Evolutionary conservation across 2,329 filamentous ascomycete species (phyloP).

Genomic region (Chrysosporium keratinophilum): DNA sequence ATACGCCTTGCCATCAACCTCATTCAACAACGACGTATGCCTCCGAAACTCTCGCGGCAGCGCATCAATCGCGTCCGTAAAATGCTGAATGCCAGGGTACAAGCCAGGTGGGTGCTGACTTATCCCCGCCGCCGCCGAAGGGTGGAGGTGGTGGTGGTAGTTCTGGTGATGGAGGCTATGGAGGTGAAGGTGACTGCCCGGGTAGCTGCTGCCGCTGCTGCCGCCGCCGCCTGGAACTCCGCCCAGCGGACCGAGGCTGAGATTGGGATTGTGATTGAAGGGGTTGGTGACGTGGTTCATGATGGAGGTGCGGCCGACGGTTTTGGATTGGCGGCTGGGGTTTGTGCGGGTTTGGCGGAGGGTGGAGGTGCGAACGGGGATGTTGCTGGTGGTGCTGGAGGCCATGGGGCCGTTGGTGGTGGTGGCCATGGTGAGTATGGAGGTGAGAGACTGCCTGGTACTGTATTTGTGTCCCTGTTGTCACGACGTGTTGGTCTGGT

Average conservation of each 20-base stretch:
- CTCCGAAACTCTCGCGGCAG: constrained; percentile 90
- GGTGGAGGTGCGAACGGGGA: constrained; percentile 28
- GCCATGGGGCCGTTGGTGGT: constrained; percentile 19
- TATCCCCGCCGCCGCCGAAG: constrained; percentile 4
- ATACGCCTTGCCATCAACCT: constrained; percentile 94
- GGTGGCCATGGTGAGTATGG: constrained; percentile 6
- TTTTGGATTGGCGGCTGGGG: constrained; percentile 40
- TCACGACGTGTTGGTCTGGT: no score
- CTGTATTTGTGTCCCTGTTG: no score
- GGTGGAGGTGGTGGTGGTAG: no score
- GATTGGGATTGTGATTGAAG: constrained; percentile 1
- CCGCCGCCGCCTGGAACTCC: no score
- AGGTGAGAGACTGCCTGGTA: no score
- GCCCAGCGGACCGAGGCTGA: not conserved
- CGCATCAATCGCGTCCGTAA: constrained; percentile 83
- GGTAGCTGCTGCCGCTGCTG: no score
- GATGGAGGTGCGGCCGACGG: constrained; percentile 33
- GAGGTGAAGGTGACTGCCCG: no score
- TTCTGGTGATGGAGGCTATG: no score
- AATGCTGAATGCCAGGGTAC: constrained; percentile 59
- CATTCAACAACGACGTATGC: constrained; percentile 90
- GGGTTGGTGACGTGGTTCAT: constrained; percentile 21
- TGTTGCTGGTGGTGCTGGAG: constrained; percentile 20
- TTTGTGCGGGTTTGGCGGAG: constrained; percentile 41
- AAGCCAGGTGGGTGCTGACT: constrained; percentile 40